These are phyloP conservation scores for Meira miltonrushii DNA, from an alignment of 1,284 basidiomycete genomes.

Conservation along the genomic window DNA sequence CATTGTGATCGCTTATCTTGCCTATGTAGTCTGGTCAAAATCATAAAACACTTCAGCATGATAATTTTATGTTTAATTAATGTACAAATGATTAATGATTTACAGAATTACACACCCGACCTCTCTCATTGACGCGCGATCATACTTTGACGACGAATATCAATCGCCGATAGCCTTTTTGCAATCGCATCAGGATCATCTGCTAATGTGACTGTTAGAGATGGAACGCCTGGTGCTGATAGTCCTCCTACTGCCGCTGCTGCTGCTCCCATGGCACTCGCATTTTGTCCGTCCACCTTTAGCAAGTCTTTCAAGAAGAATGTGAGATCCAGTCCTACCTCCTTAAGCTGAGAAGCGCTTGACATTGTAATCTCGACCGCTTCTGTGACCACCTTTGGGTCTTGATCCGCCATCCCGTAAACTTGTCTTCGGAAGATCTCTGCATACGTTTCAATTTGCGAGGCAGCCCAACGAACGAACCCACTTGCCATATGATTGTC, in stretches of 20 bases:
- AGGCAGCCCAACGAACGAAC: constrained; percentile 89
- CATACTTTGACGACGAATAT: constrained; percentile 26
- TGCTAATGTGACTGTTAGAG: constrained; percentile 18
- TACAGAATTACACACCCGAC: no score
- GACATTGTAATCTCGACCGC: constrained; percentile 27
- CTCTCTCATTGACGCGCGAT: constrained; percentile 4
- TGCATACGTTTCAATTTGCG: constrained; percentile 75
- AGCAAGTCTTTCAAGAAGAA: constrained; percentile 26
- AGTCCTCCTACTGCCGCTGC: constrained; percentile 4
- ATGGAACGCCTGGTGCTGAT: constrained; percentile 10
- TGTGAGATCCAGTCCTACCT: constrained; percentile 35
- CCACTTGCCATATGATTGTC: constrained; percentile 83
- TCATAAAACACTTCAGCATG: no score
- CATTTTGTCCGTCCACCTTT: constrained; percentile 12
- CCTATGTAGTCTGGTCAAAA: constrained; percentile 11
- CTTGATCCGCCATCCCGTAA: constrained; percentile 58
- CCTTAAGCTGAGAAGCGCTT: constrained; percentile 35
- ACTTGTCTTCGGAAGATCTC: constrained; percentile 86
- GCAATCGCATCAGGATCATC: constrained; percentile 9
- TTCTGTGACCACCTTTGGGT: constrained; percentile 28
- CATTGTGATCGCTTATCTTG: constrained; percentile 11
- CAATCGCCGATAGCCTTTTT: constrained; percentile 17
- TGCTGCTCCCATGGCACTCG: constrained; percentile 4
- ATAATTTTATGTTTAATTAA: background rate
- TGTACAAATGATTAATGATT: background rate